Evolutionary conservation across 768 basidiomycete species (phyloP).

Genomic region (Sarcodon sp.): DNA sequence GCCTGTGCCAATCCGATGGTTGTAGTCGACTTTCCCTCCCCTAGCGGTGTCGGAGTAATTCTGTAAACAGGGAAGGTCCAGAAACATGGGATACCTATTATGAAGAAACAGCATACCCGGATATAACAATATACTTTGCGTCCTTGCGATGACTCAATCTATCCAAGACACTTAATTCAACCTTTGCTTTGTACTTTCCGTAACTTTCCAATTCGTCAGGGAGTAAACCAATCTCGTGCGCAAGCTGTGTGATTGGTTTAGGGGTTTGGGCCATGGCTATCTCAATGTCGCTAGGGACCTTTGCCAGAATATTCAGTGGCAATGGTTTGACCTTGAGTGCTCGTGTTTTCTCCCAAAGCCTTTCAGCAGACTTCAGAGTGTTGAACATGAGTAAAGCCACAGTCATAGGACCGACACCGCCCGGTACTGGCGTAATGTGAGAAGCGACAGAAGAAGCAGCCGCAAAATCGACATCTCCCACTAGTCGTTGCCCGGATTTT

Average conservation of each 20-base stretch:
- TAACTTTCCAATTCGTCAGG: conserved; percentile 87
- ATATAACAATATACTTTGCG: conserved; percentile 93
- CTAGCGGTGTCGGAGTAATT: conserved; percentile 93
- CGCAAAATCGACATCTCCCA: conserved; percentile 88
- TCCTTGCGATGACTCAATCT: conserved; percentile 75
- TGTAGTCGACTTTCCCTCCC: conserved; percentile 97
- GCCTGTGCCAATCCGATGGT: conserved; percentile 96
- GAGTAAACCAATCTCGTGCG: conserved; percentile 77
- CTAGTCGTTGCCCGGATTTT: conserved; percentile 90
- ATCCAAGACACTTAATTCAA: conserved; percentile 81
- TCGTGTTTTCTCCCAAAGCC: conserved; percentile 60
- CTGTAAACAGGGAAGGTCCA: conserved; percentile 21
- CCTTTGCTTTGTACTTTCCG: conserved; percentile 95
- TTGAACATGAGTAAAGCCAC: conserved; percentile 98
- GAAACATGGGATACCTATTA: not conserved
- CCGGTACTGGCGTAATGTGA: conserved; percentile 93
- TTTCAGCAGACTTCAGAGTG: conserved; percentile 74
- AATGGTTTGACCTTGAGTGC: conserved; percentile 66
- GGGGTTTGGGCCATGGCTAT: conserved; percentile 93
- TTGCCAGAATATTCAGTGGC: conserved; percentile 62
- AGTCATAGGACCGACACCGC: conserved; percentile 99
- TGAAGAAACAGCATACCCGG: conserved; percentile 50
- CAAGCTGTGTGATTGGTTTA: conserved; percentile 77
- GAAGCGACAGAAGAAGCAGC: conserved; percentile 72
- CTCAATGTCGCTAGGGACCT: conserved; percentile 94